phyloP scores from a whole-genome alignment of 1,139 yeast genomes.

The Nakaseomyces kungkrabaensis region DNA sequence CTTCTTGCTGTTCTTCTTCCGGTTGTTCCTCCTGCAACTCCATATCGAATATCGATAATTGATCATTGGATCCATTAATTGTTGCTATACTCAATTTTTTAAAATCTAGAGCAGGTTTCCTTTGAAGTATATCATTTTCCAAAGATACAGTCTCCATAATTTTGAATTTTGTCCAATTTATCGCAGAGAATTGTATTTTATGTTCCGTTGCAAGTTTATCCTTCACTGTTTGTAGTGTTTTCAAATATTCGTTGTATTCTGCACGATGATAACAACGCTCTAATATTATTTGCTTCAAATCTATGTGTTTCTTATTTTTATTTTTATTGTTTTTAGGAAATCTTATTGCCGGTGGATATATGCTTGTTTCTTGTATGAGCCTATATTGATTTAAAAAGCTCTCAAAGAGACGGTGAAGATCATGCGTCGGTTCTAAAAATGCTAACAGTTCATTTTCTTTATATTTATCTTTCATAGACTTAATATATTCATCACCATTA shows the following conservation, averaged over 20 bases:
- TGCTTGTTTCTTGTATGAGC: constrained; percentile 9
- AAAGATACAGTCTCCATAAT: neutral
- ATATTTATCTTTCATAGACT: constrained; percentile 33
- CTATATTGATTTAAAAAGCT: constrained; percentile 50
- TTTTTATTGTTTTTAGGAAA: constrained; percentile 1
- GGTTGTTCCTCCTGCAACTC: constrained; percentile 1
- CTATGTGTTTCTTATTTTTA: constrained; percentile 16
- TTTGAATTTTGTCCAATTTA: constrained; percentile 79
- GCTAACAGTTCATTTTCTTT: constrained; percentile 49
- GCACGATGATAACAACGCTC: constrained; percentile 48
- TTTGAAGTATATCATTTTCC: neutral
- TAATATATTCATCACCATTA: constrained; percentile 32
- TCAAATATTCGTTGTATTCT: constrained; percentile 37
- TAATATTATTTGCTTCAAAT: constrained; percentile 33
- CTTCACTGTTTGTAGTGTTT: constrained; percentile 28
- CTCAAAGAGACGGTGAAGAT: constrained; percentile 46
- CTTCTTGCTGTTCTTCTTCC: constrained; percentile 3
- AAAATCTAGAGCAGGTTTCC: constrained; percentile 7
- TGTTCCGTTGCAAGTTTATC: constrained; percentile 33
- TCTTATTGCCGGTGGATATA: constrained; percentile 18
- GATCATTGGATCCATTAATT: neutral
- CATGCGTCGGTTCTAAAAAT: constrained; percentile 53
- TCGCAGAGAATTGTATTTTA: constrained; percentile 53
- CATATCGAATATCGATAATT: neutral
- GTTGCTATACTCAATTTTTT: constrained; percentile 1